A percentile compares a stretch with the other conserved stretches of the same genome.
Evolutionary conservation across 1,284 basidiomycete species (phyloP).

Genomic region (Ceratobasidium sp.): DNA sequence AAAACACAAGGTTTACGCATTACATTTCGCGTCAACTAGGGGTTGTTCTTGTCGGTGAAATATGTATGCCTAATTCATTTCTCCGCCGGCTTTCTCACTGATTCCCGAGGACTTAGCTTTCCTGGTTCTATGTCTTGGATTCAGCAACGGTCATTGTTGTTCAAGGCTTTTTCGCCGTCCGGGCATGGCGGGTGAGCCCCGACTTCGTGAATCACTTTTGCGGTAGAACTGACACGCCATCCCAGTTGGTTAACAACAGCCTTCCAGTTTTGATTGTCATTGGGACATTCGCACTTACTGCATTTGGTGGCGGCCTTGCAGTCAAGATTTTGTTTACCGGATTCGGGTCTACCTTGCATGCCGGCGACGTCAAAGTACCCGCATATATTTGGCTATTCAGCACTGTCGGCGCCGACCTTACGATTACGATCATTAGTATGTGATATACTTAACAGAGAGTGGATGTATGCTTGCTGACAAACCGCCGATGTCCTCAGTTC

Average conservation of each 20-base stretch:
- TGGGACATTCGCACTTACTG: slow-evolving; percentile 28
- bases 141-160: slow-evolving; percentile 42
- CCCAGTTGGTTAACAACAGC: slow-evolving; percentile 35
- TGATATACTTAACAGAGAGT: too few relatives aligned
- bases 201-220: neutral
- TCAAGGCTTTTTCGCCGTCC: slow-evolving; percentile 40
- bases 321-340: slow-evolving; percentile 42
- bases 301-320: slow-evolving; percentile 37
- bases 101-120: slow-evolving; percentile 7
- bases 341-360: slow-evolving; percentile 27
- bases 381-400: slow-evolving; percentile 44
- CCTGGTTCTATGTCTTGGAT: slow-evolving; percentile 43
- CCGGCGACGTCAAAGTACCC: slow-evolving; percentile 40
- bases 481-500: neutral
- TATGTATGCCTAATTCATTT: neutral
- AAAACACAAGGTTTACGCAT: too few relatives aligned
- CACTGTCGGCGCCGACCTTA: slow-evolving; percentile 40
- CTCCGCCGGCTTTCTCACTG: neutral
- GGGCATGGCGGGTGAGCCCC: slow-evolving; percentile 38
- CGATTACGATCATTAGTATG: slow-evolving; percentile 42
- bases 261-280: slow-evolving; percentile 24
- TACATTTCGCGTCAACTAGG: neutral
- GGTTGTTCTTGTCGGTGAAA: slow-evolving; percentile 40
- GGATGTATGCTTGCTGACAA: neutral
- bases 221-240: too few relatives aligned